Evolutionary conservation across 257 asterid genomes (phyloP), one percentile per base, ranked within the genome.

Genomic region (Solanum arcanum): DNA sequence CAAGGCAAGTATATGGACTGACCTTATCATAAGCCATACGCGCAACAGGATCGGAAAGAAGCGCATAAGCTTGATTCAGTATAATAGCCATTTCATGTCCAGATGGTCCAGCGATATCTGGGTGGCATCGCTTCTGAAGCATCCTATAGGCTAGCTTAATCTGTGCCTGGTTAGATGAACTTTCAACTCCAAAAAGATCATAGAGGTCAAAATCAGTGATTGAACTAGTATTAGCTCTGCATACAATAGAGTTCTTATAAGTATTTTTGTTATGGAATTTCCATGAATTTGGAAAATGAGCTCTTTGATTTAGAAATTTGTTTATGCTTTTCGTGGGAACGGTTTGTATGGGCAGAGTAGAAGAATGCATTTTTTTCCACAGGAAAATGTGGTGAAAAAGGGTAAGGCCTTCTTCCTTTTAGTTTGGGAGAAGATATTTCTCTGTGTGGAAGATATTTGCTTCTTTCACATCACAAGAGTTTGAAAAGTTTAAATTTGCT

Each of bases 11-110:
- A 39, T 20, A 69, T 68, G 78, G 23, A 77, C 87, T 21, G 42
- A 95, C 98, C 98, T 92, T 96, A 88, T 96, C 98, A 81, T 95
- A 95, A 15, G 95, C 96, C 87, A 87, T 23, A 69, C 99, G 98
- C 59, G 95, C 87, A 78, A 20, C 83, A 16, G 98, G 97, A 83
- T 96, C 98, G 14, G 95, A 94, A 41, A 96, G 97, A 86, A 96
- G 91, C 81, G 98, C 94, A 49, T 96, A 96, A 25, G 97, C 96
- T 89, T 95, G 98, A 83, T 96, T 96, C n/a, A 96, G 95, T 23
- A 96, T 90, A 87, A 96, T 95, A 77, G 98, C 98, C 98, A 96
- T 95, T 86, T 96, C 98, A 89, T 96, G 98, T 14, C 99, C 99
- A 1, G 93, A 60, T 2, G 95, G 93, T 27, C 98, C 99, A 33